A percentile compares a stretch with the other conserved stretches of the same genome.
phyloP scores from a whole-genome alignment of 2,329 filamentous ascomycete genomes.

The Colletotrichum noveboracense region DNA sequence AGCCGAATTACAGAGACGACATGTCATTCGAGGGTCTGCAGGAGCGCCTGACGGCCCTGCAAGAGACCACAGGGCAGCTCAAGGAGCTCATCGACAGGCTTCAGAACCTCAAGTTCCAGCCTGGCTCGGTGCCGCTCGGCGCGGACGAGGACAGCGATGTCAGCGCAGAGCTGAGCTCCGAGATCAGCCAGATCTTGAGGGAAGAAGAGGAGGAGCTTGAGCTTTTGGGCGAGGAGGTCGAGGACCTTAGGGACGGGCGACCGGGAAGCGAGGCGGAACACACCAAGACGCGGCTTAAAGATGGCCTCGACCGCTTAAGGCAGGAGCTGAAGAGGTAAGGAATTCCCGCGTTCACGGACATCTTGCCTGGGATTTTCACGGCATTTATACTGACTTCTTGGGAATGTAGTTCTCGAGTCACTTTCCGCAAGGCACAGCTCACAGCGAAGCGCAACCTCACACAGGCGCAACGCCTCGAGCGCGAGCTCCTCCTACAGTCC shows the following conservation, averaged over 20 bases:
- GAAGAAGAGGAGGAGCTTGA: conserved; percentile 86
- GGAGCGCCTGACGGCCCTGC: conserved; percentile 63
- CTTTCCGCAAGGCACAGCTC: conserved; percentile 84
- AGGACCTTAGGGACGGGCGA: conserved; percentile 64
- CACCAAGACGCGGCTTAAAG: conserved; percentile 69
- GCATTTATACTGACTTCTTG: conserved; percentile 2
- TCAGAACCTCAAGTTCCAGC: conserved; percentile 61
- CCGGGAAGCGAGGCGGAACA: conserved; percentile 61
- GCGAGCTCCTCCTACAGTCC: conserved; percentile 74
- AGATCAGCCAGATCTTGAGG: conserved; percentile 80
- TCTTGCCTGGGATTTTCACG: conserved; percentile 15
- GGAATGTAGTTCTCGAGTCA: conserved; percentile 55
- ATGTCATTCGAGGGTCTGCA: conserved; percentile 68
- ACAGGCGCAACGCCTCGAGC: conserved; percentile 75
- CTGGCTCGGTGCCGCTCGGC: conserved; percentile 59
- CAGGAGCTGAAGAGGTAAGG: conserved; percentile 74
- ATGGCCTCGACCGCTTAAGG: conserved; percentile 69
- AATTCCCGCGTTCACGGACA: neutral
- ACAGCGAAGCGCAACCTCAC: conserved; percentile 78
- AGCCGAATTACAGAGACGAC: neutral
- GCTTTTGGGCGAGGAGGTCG: conserved; percentile 76
- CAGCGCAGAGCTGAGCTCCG: conserved; percentile 75
- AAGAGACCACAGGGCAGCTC: conserved; percentile 65
- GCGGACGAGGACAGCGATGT: conserved; percentile 55
- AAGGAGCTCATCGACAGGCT: conserved; percentile 65